Percentiles rank a stretch among this genome's conserved stretches.
phyloP scores from a whole-genome alignment of 129 eudicot genomes.

The Artemisia annua region DNA sequence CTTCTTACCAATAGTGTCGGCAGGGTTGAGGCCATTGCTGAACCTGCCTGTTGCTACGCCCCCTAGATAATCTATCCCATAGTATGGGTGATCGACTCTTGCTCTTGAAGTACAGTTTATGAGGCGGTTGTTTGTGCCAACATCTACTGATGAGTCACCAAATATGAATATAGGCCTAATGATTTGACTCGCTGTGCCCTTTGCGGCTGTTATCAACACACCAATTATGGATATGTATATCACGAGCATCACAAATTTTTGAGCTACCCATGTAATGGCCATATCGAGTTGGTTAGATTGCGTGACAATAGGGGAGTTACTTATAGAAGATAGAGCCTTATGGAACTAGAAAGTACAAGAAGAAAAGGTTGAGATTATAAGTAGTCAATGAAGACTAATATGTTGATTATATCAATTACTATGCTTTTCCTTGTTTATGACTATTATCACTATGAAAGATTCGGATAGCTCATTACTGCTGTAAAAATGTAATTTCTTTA shows the following conservation, averaged over 20 bases:
- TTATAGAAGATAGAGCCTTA: slow-evolving; percentile 31
- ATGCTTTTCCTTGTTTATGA: slow-evolving; percentile 30
- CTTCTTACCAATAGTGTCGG: slow-evolving; percentile 38
- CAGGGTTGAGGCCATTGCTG: slow-evolving; percentile 45
- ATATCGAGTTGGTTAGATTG: slow-evolving; percentile 12
- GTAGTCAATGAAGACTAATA: neutral
- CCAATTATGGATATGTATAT: slow-evolving; percentile 6
- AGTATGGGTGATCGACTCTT: slow-evolving; percentile 41
- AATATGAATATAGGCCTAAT: slow-evolving; percentile 33
- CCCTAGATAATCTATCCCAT: slow-evolving; percentile 45
- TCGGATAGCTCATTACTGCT: no score
- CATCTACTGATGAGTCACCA: slow-evolving; percentile 53
- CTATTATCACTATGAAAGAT: slow-evolving; percentile 18
- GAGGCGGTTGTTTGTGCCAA: slow-evolving; percentile 46
- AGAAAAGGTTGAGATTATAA: slow-evolving; percentile 24
- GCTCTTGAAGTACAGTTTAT: slow-evolving; percentile 31
- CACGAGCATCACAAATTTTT: neutral
- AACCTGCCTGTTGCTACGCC: slow-evolving; percentile 50
- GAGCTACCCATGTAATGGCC: slow-evolving; percentile 12
- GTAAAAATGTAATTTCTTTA: no score
- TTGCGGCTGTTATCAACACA: slow-evolving; percentile 19
- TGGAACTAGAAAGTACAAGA: slow-evolving; percentile 36
- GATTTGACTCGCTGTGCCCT: neutral
- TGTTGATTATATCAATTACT: slow-evolving; percentile 16
- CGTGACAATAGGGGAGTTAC: slow-evolving; percentile 8